These are phyloP conservation scores for Globisporangium splendens DNA, from an alignment of 352 stramenopile species.

Conservation along the genomic window DNA sequence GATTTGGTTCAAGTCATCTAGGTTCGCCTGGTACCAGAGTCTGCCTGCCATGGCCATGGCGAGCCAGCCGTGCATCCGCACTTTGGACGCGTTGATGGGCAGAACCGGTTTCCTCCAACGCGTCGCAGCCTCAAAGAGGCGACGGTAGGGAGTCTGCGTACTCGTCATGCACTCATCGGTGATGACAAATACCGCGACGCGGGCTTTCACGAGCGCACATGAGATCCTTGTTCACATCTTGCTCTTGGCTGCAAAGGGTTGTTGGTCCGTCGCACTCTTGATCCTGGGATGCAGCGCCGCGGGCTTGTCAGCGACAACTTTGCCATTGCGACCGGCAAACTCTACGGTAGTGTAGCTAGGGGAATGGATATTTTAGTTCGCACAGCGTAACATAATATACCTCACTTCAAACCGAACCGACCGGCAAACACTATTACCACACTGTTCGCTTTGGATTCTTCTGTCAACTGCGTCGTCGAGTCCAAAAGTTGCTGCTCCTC, in stretches of 20 bases:
- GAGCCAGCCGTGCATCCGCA: conserved; percentile 32
- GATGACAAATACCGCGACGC: conserved; percentile 37
- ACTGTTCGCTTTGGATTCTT: background rate
- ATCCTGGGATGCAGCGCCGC: background rate
- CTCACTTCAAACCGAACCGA: too few relatives aligned
- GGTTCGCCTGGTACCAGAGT: conserved; percentile 52
- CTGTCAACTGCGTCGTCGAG: background rate
- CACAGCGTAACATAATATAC: too few relatives aligned
- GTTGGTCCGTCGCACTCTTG: background rate
- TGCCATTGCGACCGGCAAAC: background rate
- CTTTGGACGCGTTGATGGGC: conserved; percentile 35
- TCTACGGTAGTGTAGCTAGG: too few relatives aligned
- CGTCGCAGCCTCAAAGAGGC: conserved; percentile 34
- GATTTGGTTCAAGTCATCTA: conserved; percentile 26
- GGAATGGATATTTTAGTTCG: too few relatives aligned
- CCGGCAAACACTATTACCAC: conserved; percentile 5
- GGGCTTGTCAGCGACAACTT: conserved; percentile 1
- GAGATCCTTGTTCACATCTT: conserved; percentile 16
- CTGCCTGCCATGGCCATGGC: conserved; percentile 43
- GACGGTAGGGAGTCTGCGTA: conserved; percentile 14
- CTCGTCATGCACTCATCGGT: conserved; percentile 20
- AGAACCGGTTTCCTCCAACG: conserved; percentile 34
- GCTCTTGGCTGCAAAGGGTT: conserved; percentile 12
- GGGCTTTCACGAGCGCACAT: conserved; percentile 15
- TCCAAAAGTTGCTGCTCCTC: background rate